Evolutionary conservation across 805 yeast genomes (phyloP), one percentile per base, ranked within the genome.

Genomic region (Spathaspora hagerdaliae): DNA sequence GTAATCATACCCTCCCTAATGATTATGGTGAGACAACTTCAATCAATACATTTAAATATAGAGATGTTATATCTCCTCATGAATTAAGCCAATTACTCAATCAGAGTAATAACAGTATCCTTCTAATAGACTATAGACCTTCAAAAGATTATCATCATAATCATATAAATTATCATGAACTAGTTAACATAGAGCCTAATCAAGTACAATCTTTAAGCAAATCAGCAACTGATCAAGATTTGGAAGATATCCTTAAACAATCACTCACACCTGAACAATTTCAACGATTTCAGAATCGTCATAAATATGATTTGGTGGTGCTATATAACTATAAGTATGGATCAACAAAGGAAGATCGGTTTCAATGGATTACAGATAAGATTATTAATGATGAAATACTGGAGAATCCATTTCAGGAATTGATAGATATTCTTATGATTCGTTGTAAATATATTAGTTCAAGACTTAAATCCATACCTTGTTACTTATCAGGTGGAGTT

Each of bases 161-260:
- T 40, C 97, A 89, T 61, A 80, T 91, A 19, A 67, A 75, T 10
- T 66, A 79, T 26, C 64, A 68, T 2, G 78, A 85, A 44, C 61
- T 85, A 7, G 74, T 87, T 9, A 87, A 91, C 58, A 75, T 91
- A 14, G 96, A 88, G 43, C 97, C 97, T 1, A 27, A 45, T 1
- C n/a, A 33, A 14, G 32, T 50, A 12, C 12, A 40, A 5, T 19
- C 15, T n/a, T 0, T 71, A 76, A 14, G 72, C 80, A 0, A 67
- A 83, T 8, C 36, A 9, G n/a, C 31, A 10, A 70, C 78, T 0
- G 87, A 86, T 54, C 64, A 60, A n/a, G 92, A 85, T 44, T 64
- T 91, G n/a, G 87, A 85, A 53, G 74, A 71, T 37, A 65, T 78
- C 39, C 74, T 92, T 9, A 65, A 82, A 47, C 60, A 79, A 12